Percentiles rank a stretch among this genome's conserved stretches.
Evolutionary conservation across 1,139 yeast species (phyloP).

Genomic region (Hanseniaspora sp.): DNA sequence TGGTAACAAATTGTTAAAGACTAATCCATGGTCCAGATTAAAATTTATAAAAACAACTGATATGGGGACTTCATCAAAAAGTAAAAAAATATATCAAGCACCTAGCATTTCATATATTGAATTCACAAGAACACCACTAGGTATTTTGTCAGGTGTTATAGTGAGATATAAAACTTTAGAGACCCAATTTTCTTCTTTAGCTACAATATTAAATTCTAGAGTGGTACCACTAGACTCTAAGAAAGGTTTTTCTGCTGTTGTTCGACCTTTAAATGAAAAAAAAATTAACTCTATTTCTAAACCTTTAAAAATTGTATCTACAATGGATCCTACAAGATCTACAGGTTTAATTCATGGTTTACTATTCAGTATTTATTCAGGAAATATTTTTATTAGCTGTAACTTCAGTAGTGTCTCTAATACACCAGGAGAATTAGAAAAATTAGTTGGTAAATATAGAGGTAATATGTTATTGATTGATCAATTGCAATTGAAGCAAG

Average conservation of each 20-base stretch:
- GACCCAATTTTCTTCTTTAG: slow-evolving; percentile 74
- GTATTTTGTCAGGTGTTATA: slow-evolving; percentile 87
- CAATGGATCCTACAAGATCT: slow-evolving; percentile 75
- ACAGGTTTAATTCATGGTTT: slow-evolving; percentile 79
- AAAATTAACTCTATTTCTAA: slow-evolving; percentile 17
- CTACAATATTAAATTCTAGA: slow-evolving; percentile 52
- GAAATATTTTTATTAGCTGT: slow-evolving; percentile 71
- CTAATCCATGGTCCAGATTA: slow-evolving; percentile 34
- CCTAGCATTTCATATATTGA: slow-evolving; percentile 88
- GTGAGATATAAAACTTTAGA: slow-evolving; percentile 77
- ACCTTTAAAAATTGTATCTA: slow-evolving; percentile 46
- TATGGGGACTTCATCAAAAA: slow-evolving; percentile 58
- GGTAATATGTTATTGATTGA: slow-evolving; percentile 74
- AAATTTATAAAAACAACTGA: slow-evolving; percentile 82
- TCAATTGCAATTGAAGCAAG: slow-evolving; percentile 81
- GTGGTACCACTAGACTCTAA: slow-evolving; percentile 36
- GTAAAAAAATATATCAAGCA: slow-evolving; percentile 54
- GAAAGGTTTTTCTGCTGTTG: not conserved
- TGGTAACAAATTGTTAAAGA: slow-evolving; percentile 39
- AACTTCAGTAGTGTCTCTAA: slow-evolving; percentile 52
- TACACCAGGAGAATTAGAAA: slow-evolving; percentile 79
- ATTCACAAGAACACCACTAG: slow-evolving; percentile 79
- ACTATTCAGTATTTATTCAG: slow-evolving; percentile 70
- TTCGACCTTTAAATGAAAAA: slow-evolving; percentile 9
- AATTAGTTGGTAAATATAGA: slow-evolving; percentile 56